These are phyloP conservation scores for Nitzschia sp. DNA, from an alignment of 108 stramenopile genomes.

Conservation along the genomic window DNA sequence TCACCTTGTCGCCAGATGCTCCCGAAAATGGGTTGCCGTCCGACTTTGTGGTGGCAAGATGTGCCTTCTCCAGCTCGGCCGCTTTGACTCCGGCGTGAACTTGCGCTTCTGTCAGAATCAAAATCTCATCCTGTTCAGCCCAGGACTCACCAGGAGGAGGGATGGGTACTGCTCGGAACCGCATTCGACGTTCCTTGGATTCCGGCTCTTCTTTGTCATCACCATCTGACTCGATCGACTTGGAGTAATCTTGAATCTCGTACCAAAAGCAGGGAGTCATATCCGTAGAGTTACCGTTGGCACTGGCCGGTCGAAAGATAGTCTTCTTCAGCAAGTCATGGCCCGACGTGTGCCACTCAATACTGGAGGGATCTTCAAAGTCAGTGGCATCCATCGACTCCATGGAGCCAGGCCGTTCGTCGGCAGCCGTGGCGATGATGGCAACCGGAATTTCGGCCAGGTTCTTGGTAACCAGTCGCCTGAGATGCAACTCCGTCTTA, in stretches of 20 bases:
- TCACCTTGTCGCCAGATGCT: conserved; percentile 27
- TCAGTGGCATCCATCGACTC: conserved; percentile 60
- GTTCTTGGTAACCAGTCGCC: conserved; percentile 50
- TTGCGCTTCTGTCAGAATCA: conserved; percentile 83
- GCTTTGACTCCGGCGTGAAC: conserved; percentile 80
- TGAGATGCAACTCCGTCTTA: conserved; percentile 60
- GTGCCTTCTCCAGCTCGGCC: conserved; percentile 44
- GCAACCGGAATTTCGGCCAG: conserved; percentile 51
- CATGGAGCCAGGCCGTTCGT: conserved; percentile 65
- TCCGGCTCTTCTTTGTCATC: conserved; percentile 37
- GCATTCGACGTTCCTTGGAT: conserved; percentile 63
- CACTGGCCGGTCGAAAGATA: conserved; percentile 56
- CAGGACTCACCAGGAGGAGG: conserved; percentile 16
- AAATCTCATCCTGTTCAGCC: conserved; percentile 25
- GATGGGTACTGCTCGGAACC: conserved; percentile 64
- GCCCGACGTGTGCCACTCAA: conserved; percentile 54
- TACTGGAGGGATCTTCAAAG: conserved; percentile 49
- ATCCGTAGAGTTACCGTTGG: conserved; percentile 6
- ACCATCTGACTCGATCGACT: conserved; percentile 44
- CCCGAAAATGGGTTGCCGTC: conserved; percentile 45
- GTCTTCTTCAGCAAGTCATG: conserved; percentile 49
- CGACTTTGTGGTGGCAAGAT: neutral
- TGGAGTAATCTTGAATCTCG: conserved; percentile 50
- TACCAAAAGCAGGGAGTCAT: conserved; percentile 70
- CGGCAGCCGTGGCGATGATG: conserved; percentile 73